phyloP scores from a whole-genome alignment of 352 stramenopile species.

The Globisporangium uncinulatum region DNA sequence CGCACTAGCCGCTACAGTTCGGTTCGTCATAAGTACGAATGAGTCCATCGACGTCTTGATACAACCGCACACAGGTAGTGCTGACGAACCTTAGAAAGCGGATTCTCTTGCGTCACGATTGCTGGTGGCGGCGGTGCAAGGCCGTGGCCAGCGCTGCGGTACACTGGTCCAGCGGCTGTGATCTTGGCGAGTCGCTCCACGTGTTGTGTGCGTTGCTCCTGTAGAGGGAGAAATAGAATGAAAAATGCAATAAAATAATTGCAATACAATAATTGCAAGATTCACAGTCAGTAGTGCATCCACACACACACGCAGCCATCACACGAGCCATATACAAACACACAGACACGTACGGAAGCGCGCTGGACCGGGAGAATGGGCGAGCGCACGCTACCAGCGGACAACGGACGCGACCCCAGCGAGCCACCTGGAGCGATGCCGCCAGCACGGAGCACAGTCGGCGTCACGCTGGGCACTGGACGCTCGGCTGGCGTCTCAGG shows the following conservation, averaged over 20 bases:
- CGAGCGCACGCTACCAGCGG: conserved; percentile 16
- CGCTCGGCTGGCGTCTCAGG: background rate
- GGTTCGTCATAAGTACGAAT: background rate
- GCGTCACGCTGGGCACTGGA: background rate
- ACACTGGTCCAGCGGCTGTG: conserved; percentile 34
- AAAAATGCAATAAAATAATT: background rate
- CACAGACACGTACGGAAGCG: conserved; percentile 8
- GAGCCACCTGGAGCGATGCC: conserved; percentile 13
- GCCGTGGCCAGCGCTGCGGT: conserved; percentile 14
- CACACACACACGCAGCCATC: too few species aligned
- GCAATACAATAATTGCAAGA: too few species aligned
- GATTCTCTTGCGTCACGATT: conserved; percentile 17
- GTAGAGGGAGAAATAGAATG: background rate
- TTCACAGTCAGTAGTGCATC: too few species aligned
- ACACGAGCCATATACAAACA: too few species aligned
- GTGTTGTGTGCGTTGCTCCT: conserved; percentile 13
- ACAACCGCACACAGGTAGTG: background rate
- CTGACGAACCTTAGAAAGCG: conserved; percentile 21
- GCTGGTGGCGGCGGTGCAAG: conserved; percentile 11
- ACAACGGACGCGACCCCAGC: conserved; percentile 8
- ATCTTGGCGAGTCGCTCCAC: conserved; percentile 66
- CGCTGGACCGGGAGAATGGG: conserved; percentile 40
- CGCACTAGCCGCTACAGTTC: conserved; percentile 27
- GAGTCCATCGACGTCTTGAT: background rate
- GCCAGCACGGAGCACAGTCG: background rate